phyloP scores from a whole-genome alignment of 2,329 filamentous ascomycete species.

The Zymoseptoria pseudotritici region DNA sequence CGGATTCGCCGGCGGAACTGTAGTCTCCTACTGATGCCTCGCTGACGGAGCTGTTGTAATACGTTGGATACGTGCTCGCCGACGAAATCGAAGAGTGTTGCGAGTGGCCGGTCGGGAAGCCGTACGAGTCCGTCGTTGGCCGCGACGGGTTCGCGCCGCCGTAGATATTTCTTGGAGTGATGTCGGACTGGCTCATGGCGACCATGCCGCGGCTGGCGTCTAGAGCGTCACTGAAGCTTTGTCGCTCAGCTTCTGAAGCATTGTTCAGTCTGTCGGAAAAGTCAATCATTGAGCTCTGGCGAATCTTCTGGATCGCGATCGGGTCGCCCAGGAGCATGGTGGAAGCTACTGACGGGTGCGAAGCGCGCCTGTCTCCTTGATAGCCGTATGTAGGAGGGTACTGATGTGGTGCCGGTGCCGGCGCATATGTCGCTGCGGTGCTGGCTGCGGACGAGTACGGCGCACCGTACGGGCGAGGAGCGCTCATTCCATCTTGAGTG shows the following conservation, averaged over 20 bases:
- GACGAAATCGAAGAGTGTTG: constrained; percentile 85
- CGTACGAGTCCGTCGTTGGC: constrained; percentile 77
- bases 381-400: constrained; percentile 57
- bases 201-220: constrained; percentile 93
- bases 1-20: constrained; percentile 79
- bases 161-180: constrained; percentile 83
- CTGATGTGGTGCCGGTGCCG: constrained; percentile 59
- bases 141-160: constrained; percentile 57
- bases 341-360: constrained; percentile 71
- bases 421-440: constrained; percentile 59
- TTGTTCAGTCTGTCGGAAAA: constrained; percentile 50
- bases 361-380: constrained; percentile 63
- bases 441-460: constrained; percentile 63
- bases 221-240: constrained; percentile 78
- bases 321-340: constrained; percentile 43
- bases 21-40: constrained; percentile 86
- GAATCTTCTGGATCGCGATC: constrained; percentile 41
- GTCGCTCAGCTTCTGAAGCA: constrained; percentile 49
- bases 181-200: constrained; percentile 78
- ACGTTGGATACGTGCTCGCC: constrained; percentile 69
- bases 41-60: constrained; percentile 74
- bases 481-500: constrained; percentile 65
- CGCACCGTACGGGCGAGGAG: constrained; percentile 64
- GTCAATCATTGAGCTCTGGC: constrained; percentile 60
- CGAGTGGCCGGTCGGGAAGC: constrained; percentile 79